These are phyloP conservation scores for Cryptococcus jaspeensis DNA, from an alignment of 1,284 basidiomycete genomes.

Conservation along the genomic window DNA sequence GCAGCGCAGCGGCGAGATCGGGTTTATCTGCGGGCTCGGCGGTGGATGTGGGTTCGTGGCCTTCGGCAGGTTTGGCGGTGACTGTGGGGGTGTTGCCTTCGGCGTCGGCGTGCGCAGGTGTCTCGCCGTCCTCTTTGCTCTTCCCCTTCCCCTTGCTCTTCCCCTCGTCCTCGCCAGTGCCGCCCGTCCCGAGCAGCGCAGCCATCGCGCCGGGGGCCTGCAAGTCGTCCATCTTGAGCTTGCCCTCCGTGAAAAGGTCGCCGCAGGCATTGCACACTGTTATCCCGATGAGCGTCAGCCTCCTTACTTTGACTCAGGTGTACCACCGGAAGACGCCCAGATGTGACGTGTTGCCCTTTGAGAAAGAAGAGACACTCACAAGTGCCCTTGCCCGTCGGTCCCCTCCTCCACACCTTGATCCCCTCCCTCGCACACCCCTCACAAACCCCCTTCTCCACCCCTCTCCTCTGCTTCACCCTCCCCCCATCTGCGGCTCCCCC, in stretches of 20 bases:
- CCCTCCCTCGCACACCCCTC: slow-evolving; percentile 39
- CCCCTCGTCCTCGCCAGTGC: too few relatives aligned
- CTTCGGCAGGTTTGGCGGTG: too few relatives aligned
- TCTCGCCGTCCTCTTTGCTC: too few relatives aligned
- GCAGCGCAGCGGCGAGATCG: too few relatives aligned
- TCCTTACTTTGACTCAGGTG: neutral
- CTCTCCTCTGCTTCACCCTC: slow-evolving; percentile 16
- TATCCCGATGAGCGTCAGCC: slow-evolving; percentile 1
- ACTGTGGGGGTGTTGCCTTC: too few relatives aligned
- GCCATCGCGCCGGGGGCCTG: slow-evolving; percentile 35
- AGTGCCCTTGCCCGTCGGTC: slow-evolving; percentile 39
- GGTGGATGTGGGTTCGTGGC: too few relatives aligned
- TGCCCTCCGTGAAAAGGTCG: slow-evolving; percentile 36
- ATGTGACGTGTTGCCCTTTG: too few relatives aligned
- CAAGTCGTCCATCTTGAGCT: slow-evolving; percentile 29
- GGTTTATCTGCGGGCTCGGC: too few relatives aligned
- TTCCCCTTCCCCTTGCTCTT: too few relatives aligned
- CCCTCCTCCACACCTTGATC: slow-evolving; percentile 44
- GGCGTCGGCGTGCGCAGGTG: too few relatives aligned
- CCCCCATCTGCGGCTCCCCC: slow-evolving; percentile 8
- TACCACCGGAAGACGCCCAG: too few relatives aligned
- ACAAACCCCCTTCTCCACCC: slow-evolving; percentile 30
- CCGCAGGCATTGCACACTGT: slow-evolving; percentile 46
- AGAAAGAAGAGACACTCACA: slow-evolving; percentile 41
- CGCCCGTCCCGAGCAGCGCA: neutral